Base-by-base conservation (phyloP, 1,139 yeast species). In the Geotrichum histeridarum region DNA sequence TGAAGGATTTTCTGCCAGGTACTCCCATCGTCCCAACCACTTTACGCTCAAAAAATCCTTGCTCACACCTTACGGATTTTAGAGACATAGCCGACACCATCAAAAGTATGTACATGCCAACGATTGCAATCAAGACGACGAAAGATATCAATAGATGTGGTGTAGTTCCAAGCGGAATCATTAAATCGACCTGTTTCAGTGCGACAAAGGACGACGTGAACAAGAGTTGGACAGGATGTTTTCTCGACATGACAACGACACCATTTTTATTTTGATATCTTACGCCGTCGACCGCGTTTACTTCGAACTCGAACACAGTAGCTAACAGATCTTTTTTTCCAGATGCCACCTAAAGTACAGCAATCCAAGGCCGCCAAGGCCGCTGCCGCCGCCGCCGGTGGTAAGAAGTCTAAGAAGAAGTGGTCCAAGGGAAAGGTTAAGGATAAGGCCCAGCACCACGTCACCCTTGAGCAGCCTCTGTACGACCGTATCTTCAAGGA, bases 381-480 rank as follows among this genome's bases (percentile, higher is more conserved):
- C 77, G 97, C 98, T 74, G 98, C 99, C 83, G 98, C 98, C 78
- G 82, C 90, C 85, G 96, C 98, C 77, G 98, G 98, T 87, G 97
- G 98, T 85, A 93, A 93, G 89, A 90, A 93, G 78, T 90, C 96
- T 81, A 93, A 94, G 90, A 93, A 93, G 95, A 93, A 93, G 96
- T 93, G 99, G 99, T 87, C 95, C 86, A 91, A 93, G 85, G 97
- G 97, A 80, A 90, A 95, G 87, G 96, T 90, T 79, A 94, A 94
- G 94, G 99, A 93, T 81, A 93, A 88, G 95, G 99, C 99, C 72
- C 95, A 88, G 78, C 99, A 93, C 84, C 84, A 90, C 75, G 93
- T 93, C 74, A 82, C 88, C 77, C 83, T 94, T 74, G 99, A 93
- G 80, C 97, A 94, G 82, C 96, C 93, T 70, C 88, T 91, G 77